Percentiles rank a stretch among this genome's conserved stretches.
phyloP scores from a whole-genome alignment of 768 basidiomycete species.

The Phaeotremella fagi region DNA sequence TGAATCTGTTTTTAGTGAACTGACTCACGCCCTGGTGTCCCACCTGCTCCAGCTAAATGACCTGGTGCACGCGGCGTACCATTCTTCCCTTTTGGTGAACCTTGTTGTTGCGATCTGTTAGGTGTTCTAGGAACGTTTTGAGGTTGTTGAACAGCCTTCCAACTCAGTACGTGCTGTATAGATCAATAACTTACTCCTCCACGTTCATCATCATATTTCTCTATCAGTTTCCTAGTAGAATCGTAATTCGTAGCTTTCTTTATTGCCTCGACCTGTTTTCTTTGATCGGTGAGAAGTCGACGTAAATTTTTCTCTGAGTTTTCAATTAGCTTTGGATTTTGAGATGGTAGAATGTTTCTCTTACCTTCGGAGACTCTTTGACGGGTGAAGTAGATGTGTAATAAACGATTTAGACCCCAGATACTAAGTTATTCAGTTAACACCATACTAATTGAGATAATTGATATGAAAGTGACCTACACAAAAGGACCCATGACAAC shows the following conservation, averaged over 20 bases:
- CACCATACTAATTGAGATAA: neutral
- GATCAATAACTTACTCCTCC: neutral
- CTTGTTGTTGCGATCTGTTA: neutral
- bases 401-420: slow-evolving; percentile 27
- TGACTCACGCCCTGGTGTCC: slow-evolving; percentile 34
- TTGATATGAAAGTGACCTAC: slow-evolving; percentile 21
- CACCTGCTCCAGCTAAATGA: slow-evolving; percentile 39
- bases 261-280: slow-evolving; percentile 84
- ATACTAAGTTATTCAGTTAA: slow-evolving; percentile 13
- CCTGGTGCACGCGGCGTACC: slow-evolving; percentile 43
- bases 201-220: slow-evolving; percentile 71
- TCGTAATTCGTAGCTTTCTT: slow-evolving; percentile 98
- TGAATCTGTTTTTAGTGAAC: neutral
- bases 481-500: slow-evolving; percentile 36
- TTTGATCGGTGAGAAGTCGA: slow-evolving; percentile 67
- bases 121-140: slow-evolving; percentile 9
- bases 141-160: no score
- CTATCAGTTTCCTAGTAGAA: slow-evolving; percentile 79
- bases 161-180: no score
- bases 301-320: slow-evolving; percentile 71
- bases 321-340: neutral
- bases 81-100: neutral
- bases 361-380: slow-evolving; percentile 41
- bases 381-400: slow-evolving; percentile 34
- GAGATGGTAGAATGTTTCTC: neutral